Conservation (phyloP, 192 early-diverging fungal species). For the Backusella psychrophila region DNA sequence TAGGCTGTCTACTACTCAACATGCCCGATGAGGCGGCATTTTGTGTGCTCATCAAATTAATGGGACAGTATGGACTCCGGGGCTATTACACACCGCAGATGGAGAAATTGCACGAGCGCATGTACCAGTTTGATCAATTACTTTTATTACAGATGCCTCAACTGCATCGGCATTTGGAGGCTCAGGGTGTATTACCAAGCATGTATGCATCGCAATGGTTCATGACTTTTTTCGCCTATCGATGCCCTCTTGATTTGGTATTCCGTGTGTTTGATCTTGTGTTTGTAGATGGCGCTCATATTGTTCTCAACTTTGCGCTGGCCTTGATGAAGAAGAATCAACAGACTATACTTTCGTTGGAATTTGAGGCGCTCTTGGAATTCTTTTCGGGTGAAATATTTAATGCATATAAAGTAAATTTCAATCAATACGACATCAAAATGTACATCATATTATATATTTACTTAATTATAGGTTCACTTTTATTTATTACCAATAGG, state of each 20-base stretch:
- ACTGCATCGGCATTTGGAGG: conserved; percentile 74
- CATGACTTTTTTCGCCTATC: conserved; percentile 98
- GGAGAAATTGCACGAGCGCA: conserved; percentile 81
- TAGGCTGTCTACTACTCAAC: conserved; percentile 87
- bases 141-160: conserved; percentile 77
- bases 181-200: conserved; percentile 78
- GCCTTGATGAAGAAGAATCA: conserved; percentile 86
- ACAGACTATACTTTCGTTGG: conserved; percentile 70
- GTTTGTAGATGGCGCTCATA: conserved; percentile 88
- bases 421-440: background rate
- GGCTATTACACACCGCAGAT: conserved; percentile 90
- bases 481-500: conserved; percentile 27
- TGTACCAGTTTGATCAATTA: conserved; percentile 90
- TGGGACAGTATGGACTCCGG: conserved; percentile 86
- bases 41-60: conserved; percentile 85
- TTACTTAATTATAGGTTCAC: background rate
- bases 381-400: conserved; percentile 89
- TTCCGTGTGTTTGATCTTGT: conserved; percentile 91
- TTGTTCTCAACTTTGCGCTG: conserved; percentile 81
- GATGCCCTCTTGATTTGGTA: conserved; percentile 88
- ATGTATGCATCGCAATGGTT: conserved; percentile 99
- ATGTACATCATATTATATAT: background rate
- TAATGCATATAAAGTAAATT: conserved; percentile 77
- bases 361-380: conserved; percentile 83
- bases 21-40: conserved; percentile 99